phyloP scores from a whole-genome alignment of 1,284 basidiomycete genomes.

The Cutaneotrichosporon spelunceum region DNA sequence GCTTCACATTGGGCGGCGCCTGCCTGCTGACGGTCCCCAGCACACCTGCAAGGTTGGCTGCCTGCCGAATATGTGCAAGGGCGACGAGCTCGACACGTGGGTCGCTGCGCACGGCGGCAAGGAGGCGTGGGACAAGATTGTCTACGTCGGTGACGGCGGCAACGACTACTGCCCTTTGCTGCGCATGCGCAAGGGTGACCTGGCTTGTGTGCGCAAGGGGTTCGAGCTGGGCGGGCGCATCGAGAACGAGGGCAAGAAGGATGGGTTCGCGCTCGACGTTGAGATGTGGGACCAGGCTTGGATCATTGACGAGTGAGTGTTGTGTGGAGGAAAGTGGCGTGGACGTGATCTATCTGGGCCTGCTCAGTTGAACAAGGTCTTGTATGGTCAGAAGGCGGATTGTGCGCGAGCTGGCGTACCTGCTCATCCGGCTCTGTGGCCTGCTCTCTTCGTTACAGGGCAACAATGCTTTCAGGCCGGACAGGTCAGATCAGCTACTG shows the following conservation, averaged over 20 bases:
- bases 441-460: no score
- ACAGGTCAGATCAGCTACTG: no score
- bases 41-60: conserved; percentile 86
- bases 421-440: no score
- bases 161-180: conserved; percentile 95
- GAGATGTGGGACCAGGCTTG: conserved; percentile 87
- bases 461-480: no score
- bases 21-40: conserved; percentile 72
- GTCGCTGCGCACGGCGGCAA: conserved; percentile 64
- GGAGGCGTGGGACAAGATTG: conserved; percentile 66
- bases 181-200: conserved; percentile 66
- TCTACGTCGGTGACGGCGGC: conserved; percentile 90
- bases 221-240: conserved; percentile 75
- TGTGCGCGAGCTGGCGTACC: no score
- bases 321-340: not conserved
- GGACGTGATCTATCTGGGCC: no score
- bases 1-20: conserved; percentile 70
- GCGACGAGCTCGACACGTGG: conserved; percentile 83
- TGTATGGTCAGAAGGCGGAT: no score
- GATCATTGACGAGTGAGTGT: conserved; percentile 75
- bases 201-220: conserved; percentile 64
- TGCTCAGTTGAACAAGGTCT: no score
- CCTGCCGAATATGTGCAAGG: conserved; percentile 98
- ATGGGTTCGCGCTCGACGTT: conserved; percentile 67
- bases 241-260: conserved; percentile 61